Percentiles rank a stretch among this genome's conserved stretches.
Conservation (phyloP, 805 yeast genomes). For the Kluyveromyces starmeri region DNA sequence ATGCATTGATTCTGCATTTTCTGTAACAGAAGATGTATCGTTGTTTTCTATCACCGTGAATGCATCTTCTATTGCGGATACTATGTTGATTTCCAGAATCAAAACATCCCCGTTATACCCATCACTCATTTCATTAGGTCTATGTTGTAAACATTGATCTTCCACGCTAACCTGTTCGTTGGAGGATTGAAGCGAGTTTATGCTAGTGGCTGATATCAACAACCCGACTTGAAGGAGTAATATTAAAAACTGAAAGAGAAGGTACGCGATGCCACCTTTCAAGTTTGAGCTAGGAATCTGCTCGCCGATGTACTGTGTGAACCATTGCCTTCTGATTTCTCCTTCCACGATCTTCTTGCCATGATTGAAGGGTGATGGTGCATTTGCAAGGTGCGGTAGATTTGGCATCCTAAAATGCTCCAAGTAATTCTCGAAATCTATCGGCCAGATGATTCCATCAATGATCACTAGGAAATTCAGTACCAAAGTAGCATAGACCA, state of each 20-base stretch:
- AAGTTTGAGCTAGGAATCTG: conserved; percentile 27
- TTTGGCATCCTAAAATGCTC: conserved; percentile 13
- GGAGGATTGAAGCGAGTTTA: background rate
- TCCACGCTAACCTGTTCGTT: conserved; percentile 4
- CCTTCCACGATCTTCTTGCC: conserved; percentile 21
- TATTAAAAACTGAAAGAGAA: conserved; percentile 22
- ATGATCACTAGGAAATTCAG: conserved; percentile 17
- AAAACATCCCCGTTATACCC: conserved; percentile 38
- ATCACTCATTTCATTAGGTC: conserved; percentile 24
- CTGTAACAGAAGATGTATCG: no score
- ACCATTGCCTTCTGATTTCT: conserved; percentile 30
- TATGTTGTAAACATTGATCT: background rate
- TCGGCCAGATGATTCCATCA: conserved; percentile 18
- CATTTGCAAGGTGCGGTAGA: conserved; percentile 19
- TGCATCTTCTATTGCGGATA: conserved; percentile 1
- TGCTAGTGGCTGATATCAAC: conserved; percentile 18
- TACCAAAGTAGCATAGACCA: conserved; percentile 10
- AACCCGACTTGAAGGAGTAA: conserved; percentile 21
- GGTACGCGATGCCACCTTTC: conserved; percentile 26
- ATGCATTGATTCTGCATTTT: no score
- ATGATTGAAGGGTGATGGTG: conserved; percentile 24
- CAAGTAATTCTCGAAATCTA: conserved; percentile 31
- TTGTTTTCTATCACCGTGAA: no score
- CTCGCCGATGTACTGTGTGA: conserved; percentile 43
- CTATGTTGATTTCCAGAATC: conserved; percentile 31